Evolutionary conservation across 1,139 yeast species (phyloP).

Genomic region (Debaryomyces nepalensis): DNA sequence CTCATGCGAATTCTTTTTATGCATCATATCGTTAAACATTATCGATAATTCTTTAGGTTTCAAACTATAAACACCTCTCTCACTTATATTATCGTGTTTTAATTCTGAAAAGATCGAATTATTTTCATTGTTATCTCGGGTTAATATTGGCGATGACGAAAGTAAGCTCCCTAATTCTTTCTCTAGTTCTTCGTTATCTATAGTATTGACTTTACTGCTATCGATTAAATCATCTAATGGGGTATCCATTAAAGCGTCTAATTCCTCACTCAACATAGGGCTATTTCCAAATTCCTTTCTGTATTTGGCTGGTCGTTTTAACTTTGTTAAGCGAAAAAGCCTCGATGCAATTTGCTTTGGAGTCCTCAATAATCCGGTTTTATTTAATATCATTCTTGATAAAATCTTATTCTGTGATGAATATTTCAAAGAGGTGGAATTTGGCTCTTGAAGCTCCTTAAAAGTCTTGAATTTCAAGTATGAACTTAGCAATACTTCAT

Average conservation of each 20-base stretch:
- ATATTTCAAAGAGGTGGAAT: constrained; percentile 34
- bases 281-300: constrained; percentile 8
- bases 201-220: constrained; percentile 21
- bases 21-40: constrained; percentile 15
- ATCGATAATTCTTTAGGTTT: constrained; percentile 18
- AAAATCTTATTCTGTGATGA: constrained; percentile 48
- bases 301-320: constrained; percentile 21
- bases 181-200: constrained; percentile 27
- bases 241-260: constrained; percentile 30
- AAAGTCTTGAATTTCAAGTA: constrained; percentile 43
- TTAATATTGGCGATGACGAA: constrained; percentile 27
- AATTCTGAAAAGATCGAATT: constrained; percentile 6
- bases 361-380: constrained; percentile 42
- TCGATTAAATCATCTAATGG: constrained; percentile 32
- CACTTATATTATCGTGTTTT: not conserved
- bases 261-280: constrained; percentile 22
- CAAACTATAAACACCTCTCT: constrained; percentile 12
- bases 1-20: constrained; percentile 14
- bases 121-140: constrained; percentile 22
- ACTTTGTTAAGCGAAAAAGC: constrained; percentile 30
- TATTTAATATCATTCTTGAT: constrained; percentile 46
- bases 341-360: constrained; percentile 48
- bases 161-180: constrained; percentile 32
- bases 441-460: constrained; percentile 31
- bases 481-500: constrained; percentile 41